Evolutionary conservation across 108 stramenopile species (phyloP).

Genomic region (Aurantiochytrium sp.): DNA sequence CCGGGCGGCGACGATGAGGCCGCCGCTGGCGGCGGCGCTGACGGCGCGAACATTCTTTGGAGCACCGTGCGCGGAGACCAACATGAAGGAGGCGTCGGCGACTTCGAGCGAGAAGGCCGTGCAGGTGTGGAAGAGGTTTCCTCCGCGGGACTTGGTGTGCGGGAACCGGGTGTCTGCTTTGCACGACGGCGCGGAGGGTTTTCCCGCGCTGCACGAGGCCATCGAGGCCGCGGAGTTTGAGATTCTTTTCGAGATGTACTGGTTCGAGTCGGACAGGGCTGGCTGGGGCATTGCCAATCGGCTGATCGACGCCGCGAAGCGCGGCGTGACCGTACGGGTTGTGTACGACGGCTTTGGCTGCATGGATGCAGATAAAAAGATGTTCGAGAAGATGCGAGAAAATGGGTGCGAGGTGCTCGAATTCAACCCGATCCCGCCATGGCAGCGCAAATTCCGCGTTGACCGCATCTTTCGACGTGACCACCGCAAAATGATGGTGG

Average conservation of each 20-base stretch:
- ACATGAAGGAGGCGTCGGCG: too few relatives aligned
- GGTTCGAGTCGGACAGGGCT: slow-evolving; percentile 29
- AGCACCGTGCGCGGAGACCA: too few relatives aligned
- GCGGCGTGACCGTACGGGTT: slow-evolving; percentile 1
- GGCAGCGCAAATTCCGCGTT: not conserved
- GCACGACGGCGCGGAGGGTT: not conserved
- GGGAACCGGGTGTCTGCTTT: not conserved
- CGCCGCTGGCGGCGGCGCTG: too few relatives aligned
- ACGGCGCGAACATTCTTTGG: too few relatives aligned
- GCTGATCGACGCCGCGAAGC: not conserved
- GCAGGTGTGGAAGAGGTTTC: not conserved
- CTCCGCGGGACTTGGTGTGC: not conserved
- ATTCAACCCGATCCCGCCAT: slow-evolving; percentile 7
- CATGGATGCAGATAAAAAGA: not conserved
- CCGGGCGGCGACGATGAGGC: too few relatives aligned
- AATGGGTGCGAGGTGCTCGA: not conserved
- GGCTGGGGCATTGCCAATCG: not conserved
- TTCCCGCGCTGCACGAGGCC: not conserved
- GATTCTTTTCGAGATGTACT: slow-evolving; percentile 22
- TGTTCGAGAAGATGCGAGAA: not conserved
- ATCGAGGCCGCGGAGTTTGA: not conserved
- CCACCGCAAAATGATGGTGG: slow-evolving; percentile 12
- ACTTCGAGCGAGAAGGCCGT: too few relatives aligned
- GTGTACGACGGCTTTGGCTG: not conserved
- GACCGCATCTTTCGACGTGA: slow-evolving; percentile 2